Evolutionary conservation across 108 stramenopile genomes (phyloP).

Genomic region (Skeletonema menzelii): DNA sequence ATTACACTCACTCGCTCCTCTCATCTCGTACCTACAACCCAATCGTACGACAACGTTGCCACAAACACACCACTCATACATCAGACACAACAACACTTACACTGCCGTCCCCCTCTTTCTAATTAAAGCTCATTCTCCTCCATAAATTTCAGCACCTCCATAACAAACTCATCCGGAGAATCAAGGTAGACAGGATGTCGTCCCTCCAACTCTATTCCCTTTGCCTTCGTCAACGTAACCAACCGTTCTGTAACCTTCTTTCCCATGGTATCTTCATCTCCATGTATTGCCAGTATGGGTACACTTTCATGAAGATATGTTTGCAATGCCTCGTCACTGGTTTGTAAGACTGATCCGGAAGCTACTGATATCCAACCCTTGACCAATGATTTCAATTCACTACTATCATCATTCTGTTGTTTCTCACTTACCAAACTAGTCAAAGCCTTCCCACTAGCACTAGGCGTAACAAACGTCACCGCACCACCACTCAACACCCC

Average conservation of each 20-base stretch:
- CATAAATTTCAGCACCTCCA: conserved; percentile 45
- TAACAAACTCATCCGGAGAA: conserved; percentile 66
- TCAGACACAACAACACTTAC: neutral
- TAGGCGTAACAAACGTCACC: conserved; percentile 66
- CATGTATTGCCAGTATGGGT: conserved; percentile 66
- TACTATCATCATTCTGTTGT: neutral
- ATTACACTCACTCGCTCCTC: too few relatives aligned
- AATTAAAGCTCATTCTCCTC: conserved; percentile 38
- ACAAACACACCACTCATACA: too few relatives aligned
- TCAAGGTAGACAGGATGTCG: conserved; percentile 79
- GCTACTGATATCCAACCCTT: conserved; percentile 80
- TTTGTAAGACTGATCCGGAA: conserved; percentile 32
- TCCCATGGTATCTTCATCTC: conserved; percentile 57
- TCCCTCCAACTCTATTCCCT: conserved; percentile 62
- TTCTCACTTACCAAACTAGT: conserved; percentile 39
- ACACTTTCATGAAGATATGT: neutral
- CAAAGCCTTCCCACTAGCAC: conserved; percentile 73
- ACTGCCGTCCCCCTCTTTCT: too few relatives aligned
- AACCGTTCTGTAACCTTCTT: conserved; percentile 48
- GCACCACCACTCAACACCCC: conserved; percentile 31
- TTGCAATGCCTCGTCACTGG: conserved; percentile 15
- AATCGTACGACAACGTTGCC: too few relatives aligned
- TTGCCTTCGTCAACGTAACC: conserved; percentile 36
- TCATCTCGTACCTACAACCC: too few relatives aligned
- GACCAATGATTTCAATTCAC: conserved; percentile 33